Evolutionary conservation across 1,284 basidiomycete genomes (phyloP), one percentile per base, ranked within the genome.

Genomic region (Kwoniella shivajii): DNA sequence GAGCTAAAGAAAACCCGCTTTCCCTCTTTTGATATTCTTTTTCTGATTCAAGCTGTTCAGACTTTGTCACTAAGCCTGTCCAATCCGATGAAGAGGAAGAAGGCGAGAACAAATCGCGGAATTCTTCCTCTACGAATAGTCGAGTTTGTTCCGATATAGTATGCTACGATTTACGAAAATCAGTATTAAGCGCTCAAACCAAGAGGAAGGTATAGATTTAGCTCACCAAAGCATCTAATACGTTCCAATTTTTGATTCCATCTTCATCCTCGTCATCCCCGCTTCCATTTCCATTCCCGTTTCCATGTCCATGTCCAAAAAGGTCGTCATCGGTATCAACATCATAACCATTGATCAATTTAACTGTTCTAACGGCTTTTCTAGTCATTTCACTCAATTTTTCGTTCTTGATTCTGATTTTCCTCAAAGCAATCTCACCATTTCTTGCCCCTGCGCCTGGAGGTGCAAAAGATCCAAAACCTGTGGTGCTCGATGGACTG

Each of bases 51-150:
- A 33, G 16, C 31, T 9, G 5, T 39, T n/a, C n/a, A n/a, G n/a
- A n/a, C n/a, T n/a, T n/a, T n/a, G n/a, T n/a, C n/a, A n/a, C n/a
- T n/a, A n/a, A n/a, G n/a, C n/a, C n/a, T n/a, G n/a, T n/a, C 45
- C 45, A 20, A 13, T 34, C 20, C n/a, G 31, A 20, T 24, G 22
- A n/a, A 2, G 50, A 18, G 4, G 42, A 45, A 9, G 47, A n/a
- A 27, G 71, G 71, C 24, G 61, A 60, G 59, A 74, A 74, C 4
- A 73, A 38, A 36, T 68, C 62, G 4, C 54, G 42, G 45, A 72
- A 69, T 51, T 74, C 74, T 20, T 69, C 63, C 43, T 76, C 72
- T 20, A 76, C 64, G 33, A 74, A 59, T 9, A 67, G 10, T 11
- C 59, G 50, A 1, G 72, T 71, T 49, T 76, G 67, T 26, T 71